Percentiles rank a stretch among this genome's conserved stretches.
Evolutionary conservation across 257 asterid species (phyloP).

Genomic region (Ballota nigra): DNA sequence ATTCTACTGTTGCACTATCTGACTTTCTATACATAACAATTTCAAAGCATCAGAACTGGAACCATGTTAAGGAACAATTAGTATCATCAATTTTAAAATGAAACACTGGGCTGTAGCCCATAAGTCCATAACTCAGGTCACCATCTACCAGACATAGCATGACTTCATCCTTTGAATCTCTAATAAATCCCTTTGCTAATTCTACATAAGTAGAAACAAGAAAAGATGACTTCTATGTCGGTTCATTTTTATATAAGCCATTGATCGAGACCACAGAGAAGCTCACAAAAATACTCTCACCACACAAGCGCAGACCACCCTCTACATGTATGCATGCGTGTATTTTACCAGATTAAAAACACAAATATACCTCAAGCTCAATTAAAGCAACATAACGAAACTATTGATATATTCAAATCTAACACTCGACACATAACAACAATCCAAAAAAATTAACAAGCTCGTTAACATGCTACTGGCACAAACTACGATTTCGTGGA

Average conservation of each 20-base stretch:
- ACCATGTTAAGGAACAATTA: not conserved
- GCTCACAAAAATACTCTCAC: not conserved
- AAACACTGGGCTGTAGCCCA: not conserved
- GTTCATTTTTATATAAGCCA: not conserved
- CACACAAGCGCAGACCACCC: not conserved
- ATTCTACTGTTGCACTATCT: not conserved
- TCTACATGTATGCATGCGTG: not conserved
- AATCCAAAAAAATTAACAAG: not conserved
- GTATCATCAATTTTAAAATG: not conserved
- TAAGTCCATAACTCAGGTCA: not conserved
- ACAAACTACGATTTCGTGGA: slow-evolving; percentile 2
- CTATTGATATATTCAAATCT: not conserved
- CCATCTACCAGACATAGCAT: not conserved
- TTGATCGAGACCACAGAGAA: not conserved
- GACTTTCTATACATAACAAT: not conserved
- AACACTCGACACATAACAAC: not conserved
- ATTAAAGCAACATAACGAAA: not conserved
- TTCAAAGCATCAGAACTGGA: not conserved
- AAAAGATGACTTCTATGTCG: not conserved
- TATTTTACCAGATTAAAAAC: not conserved
- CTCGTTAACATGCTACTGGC: slow-evolving; percentile 2
- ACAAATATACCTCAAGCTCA: not conserved
- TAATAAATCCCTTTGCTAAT: not conserved
- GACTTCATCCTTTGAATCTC: not conserved
- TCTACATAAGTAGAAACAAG: not conserved